Evolutionary conservation across 768 basidiomycete genomes (phyloP).

Genomic region (Russula vinacea): DNA sequence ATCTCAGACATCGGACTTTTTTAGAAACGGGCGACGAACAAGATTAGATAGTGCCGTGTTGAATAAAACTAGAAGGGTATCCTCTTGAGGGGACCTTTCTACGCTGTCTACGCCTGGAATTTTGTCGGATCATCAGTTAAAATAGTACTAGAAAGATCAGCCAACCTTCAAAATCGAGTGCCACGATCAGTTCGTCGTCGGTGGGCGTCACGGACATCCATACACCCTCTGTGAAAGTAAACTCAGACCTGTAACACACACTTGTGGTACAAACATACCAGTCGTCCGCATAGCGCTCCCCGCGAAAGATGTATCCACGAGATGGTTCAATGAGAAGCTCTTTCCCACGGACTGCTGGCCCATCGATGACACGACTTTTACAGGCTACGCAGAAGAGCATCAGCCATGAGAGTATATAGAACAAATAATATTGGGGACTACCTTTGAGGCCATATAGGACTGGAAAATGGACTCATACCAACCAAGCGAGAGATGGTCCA

Average conservation of each 20-base stretch:
- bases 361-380: constrained; percentile 65
- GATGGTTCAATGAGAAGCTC: constrained; percentile 55
- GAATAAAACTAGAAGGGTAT: constrained; percentile 59
- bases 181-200: constrained; percentile 50
- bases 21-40: constrained; percentile 34
- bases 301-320: too few species aligned
- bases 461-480: constrained; percentile 66
- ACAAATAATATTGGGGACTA: constrained; percentile 14
- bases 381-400: constrained; percentile 41
- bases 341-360: constrained; percentile 67
- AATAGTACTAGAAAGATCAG: not conserved
- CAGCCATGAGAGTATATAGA: not conserved
- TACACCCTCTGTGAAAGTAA: constrained; percentile 45
- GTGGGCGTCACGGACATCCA: constrained; percentile 70
- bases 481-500: constrained; percentile 53
- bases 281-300: too few species aligned
- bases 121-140: not conserved
- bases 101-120: constrained; percentile 56
- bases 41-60: constrained; percentile 64
- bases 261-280: constrained; percentile 21
- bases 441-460: constrained; percentile 60
- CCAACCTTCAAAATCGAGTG: constrained; percentile 62
- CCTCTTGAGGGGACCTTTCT: constrained; percentile 61
- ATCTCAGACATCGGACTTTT: not conserved
- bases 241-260: not conserved